These are phyloP conservation scores for Phytophthora sp. DNA, from an alignment of 352 stramenopile species.

Conservation along the genomic window DNA sequence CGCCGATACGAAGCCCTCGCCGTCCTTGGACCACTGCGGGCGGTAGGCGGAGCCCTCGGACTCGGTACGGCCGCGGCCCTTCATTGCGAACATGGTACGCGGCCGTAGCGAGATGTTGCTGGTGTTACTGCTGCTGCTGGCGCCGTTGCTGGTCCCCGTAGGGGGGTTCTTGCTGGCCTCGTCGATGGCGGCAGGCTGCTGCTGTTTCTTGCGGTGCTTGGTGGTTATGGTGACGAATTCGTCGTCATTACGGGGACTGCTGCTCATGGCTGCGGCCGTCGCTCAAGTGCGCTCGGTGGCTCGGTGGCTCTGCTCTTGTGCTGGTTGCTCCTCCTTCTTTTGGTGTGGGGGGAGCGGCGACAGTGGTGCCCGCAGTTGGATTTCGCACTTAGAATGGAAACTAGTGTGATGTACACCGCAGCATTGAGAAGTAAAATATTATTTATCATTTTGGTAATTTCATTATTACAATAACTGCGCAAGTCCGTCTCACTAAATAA, in stretches of 20 bases:
- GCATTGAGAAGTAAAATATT: too few relatives aligned
- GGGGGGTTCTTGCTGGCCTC: slow-evolving; percentile 33
- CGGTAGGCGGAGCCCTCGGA: slow-evolving; percentile 73
- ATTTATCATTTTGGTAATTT: too few relatives aligned
- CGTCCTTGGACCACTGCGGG: slow-evolving; percentile 88
- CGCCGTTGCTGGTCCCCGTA: slow-evolving; percentile 6
- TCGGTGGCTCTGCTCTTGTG: slow-evolving; percentile 14
- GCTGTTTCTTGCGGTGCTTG: slow-evolving; percentile 74
- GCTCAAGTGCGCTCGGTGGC: not conserved
- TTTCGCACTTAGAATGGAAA: slow-evolving; percentile 16
- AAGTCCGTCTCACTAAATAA: slow-evolving; percentile 4
- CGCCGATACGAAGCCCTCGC: slow-evolving; percentile 77
- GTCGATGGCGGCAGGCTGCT: slow-evolving; percentile 15
- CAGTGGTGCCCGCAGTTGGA: not conserved
- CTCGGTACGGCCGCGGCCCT: slow-evolving; percentile 76
- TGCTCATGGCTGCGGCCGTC: slow-evolving; percentile 35
- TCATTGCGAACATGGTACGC: slow-evolving; percentile 91
- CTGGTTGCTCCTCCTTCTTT: slow-evolving; percentile 29
- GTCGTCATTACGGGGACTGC: slow-evolving; percentile 53
- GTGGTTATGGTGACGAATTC: slow-evolving; percentile 83
- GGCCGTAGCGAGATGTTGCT: slow-evolving; percentile 75
- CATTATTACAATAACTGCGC: too few relatives aligned
- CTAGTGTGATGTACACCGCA: too few relatives aligned
- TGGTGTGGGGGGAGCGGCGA: slow-evolving; percentile 13
- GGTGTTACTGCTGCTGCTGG: slow-evolving; percentile 30